phyloP scores from a whole-genome alignment of 2,329 filamentous ascomycete species.

The Rhinocladiella mackenziei region DNA sequence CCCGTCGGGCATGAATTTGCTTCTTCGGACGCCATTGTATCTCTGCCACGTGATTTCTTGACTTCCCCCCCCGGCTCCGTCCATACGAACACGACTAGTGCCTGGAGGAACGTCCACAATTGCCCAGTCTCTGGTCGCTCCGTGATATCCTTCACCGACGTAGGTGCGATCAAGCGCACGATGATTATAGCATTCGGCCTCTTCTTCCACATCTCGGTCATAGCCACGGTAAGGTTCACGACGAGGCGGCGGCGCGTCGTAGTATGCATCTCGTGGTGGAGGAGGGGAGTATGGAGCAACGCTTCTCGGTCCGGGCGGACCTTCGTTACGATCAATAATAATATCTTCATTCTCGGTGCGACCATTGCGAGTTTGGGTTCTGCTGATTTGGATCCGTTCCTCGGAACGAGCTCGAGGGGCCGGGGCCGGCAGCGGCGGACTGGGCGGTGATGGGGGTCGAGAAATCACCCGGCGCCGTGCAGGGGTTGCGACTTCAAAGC shows the following conservation, averaged over 20 bases:
- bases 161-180: slow-evolving; percentile 65
- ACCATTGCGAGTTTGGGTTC: slow-evolving; percentile 43
- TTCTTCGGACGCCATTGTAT: slow-evolving; percentile 71
- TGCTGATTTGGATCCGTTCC: slow-evolving; percentile 55
- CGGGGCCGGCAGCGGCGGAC: slow-evolving; percentile 34
- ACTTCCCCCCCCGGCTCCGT: slow-evolving; percentile 68
- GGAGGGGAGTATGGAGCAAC: slow-evolving; percentile 36
- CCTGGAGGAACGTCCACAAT: slow-evolving; percentile 82
- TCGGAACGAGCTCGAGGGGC: slow-evolving; percentile 37
- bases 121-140: slow-evolving; percentile 71
- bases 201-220: slow-evolving; percentile 49
- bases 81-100: slow-evolving; percentile 76
- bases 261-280: slow-evolving; percentile 24
- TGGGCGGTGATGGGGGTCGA: slow-evolving; percentile 40
- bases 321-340: slow-evolving; percentile 50
- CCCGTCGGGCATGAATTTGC: slow-evolving; percentile 68
- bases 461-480: slow-evolving; percentile 36
- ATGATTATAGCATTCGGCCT: slow-evolving; percentile 61
- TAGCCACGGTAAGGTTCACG: slow-evolving; percentile 38
- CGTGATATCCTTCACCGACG: slow-evolving; percentile 68
- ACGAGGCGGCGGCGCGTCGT: slow-evolving; percentile 32
- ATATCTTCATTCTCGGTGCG: slow-evolving; percentile 63
- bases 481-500: slow-evolving; percentile 42
- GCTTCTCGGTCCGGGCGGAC: slow-evolving; percentile 35
- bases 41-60: slow-evolving; percentile 75